Evolutionary conservation across 1,139 yeast genomes (phyloP), one percentile per base, ranked within the genome.

Genomic region (Geotrichum klebahnii): DNA sequence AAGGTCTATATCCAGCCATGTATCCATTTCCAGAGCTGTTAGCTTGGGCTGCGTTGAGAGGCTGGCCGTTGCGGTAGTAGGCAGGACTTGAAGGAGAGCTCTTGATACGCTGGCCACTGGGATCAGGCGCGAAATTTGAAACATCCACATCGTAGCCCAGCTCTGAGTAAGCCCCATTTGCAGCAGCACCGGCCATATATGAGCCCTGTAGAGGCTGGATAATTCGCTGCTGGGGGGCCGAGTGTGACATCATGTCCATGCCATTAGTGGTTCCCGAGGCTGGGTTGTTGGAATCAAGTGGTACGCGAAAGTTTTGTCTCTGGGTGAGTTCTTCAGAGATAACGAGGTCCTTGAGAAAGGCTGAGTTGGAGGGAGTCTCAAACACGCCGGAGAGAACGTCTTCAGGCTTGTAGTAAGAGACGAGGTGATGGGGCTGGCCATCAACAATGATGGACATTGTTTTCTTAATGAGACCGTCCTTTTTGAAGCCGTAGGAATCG

Each of bases 391-490:
- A 70, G 46, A 79, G 63, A 2, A 87, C 92, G 63, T 89, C 96
- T 40, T 79, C 78, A 0, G 88, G 82, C 50, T 77, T 74, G 62
- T 87, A 89, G 66, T 89, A 89, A 17, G 90, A 81, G 5, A 89
- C 81, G 49, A 89, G 68, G 63, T 90, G 96, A 51, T 84, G 77
- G 9, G 59, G 64, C 43, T 62, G 59, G 34, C 70, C 69, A 47
- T 65, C 59, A 51, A 70, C 61, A 3, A 78, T 77, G 16, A 88
- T 71, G 3, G 90, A 80, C 57, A 89, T 73, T 0, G 97, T 86
- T 65, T 88, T 88, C 66, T 89, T 89, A 53, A 88, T 80, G 44
- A 89, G 73, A 0, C 96, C 96, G 51, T 79, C 79, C 51, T 82
- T 84, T 61, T 82, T 82, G 62, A 83, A 82, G 5, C 84, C 82